Evolutionary conservation across 2,329 filamentous ascomycete genomes (phyloP), one percentile per base, ranked within the genome.

Genomic region (Aspergillus ochraceus): DNA sequence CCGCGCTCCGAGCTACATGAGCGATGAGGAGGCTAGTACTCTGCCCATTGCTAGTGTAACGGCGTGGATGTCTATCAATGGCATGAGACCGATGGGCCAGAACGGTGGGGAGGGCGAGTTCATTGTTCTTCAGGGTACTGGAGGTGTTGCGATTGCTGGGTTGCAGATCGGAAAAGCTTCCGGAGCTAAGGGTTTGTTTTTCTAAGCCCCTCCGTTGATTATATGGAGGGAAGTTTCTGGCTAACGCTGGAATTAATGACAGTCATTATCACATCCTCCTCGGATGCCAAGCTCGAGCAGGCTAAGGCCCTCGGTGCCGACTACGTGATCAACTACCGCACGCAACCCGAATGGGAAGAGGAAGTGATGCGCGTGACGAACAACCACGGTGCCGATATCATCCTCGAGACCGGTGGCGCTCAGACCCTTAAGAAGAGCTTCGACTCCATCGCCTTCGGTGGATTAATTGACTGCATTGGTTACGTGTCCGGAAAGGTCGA

Each of bases 401-500:
- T 83, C 55, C 76, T 85, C 57, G 81, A 84, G 66, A 77, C 78
- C 20, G 80, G 81, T n/a, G 80, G 81, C 22, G 80, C 81, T 3
- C 71, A 78, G 52, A 84, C 82, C 1, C 68, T 84, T 17, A 76
- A 77, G 45, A 79, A 84, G 68, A 81, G 79, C 54, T 70, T 84
- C 36, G 71, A 78, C 10, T 76, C 76, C 19, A 73, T 81, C 3
- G 74, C 77, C 0, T 74, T 71, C 32, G 82, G 81, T 1, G 83
- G 83, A 0, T 63, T 79, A 26, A 77, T 84, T 46, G 72, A 76
- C 51, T 68, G 79, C 11, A 77, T 83, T 49, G 82, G 82, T 0
- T 81, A 83, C 55, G 64, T 81, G 0, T 78, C 76, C 0, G 80
- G 79, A 39, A 86, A 89, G 71, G 76, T 84, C 60, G 86, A 88